phyloP scores from a whole-genome alignment of 1,284 basidiomycete species.

The Macrocystidia cucumis region DNA sequence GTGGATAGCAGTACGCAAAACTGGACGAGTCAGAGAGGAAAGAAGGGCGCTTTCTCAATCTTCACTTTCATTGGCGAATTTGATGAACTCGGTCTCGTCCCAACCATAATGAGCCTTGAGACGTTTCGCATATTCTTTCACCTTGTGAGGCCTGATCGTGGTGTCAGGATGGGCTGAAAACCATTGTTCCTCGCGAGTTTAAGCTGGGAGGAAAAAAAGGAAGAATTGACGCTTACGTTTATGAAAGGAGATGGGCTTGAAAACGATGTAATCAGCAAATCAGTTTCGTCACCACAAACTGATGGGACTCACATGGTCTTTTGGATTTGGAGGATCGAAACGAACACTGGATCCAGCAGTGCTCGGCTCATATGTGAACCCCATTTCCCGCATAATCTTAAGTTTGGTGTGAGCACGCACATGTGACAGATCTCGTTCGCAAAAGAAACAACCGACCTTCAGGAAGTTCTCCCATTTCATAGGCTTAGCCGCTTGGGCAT shows the following conservation, averaged over 20 bases:
- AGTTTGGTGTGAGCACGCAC: background rate
- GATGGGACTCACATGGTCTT: conserved; percentile 46
- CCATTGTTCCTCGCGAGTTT: too few species aligned
- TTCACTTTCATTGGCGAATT: conserved; percentile 13
- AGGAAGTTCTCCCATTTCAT: conserved; percentile 68
- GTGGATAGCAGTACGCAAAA: too few species aligned
- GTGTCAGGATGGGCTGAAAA: conserved; percentile 64
- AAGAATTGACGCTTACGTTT: conserved; percentile 45
- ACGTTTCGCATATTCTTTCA: conserved; percentile 50
- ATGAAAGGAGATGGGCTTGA: conserved; percentile 66
- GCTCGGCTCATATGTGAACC: conserved; percentile 62
- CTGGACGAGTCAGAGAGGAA: too few species aligned
- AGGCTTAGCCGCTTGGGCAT: conserved; percentile 43
- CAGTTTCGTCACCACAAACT: conserved; percentile 3
- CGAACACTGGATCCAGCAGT: conserved; percentile 78
- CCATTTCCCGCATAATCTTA: conserved; percentile 72
- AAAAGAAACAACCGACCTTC: conserved; percentile 17
- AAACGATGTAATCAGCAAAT: conserved; percentile 6
- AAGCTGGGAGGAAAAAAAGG: conserved; percentile 3
- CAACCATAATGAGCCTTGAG: conserved; percentile 63
- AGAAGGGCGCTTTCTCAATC: too few species aligned
- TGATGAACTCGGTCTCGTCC: conserved; percentile 52
- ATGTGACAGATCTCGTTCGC: background rate
- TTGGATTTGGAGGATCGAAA: conserved; percentile 62
- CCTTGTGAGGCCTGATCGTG: conserved; percentile 42